These are phyloP conservation scores for Nicotiana sylvestris DNA, from an alignment of 257 asterid species.

Conservation along the genomic window DNA sequence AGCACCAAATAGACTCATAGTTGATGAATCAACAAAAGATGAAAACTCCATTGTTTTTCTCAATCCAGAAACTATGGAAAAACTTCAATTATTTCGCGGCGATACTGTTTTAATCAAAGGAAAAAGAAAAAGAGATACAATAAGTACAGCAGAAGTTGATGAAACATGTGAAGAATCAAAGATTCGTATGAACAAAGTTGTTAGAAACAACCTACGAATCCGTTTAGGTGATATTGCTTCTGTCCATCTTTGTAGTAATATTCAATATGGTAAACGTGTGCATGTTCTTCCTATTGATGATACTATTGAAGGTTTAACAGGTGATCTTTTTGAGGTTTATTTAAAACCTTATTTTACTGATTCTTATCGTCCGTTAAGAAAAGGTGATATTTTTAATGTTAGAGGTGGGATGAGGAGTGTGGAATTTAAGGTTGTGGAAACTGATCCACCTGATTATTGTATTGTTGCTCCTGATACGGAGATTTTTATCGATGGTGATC, in stretches of 20 bases:
- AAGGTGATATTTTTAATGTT: constrained; percentile 53
- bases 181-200: constrained; percentile 48
- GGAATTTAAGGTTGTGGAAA: constrained; percentile 39
- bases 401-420: constrained; percentile 48
- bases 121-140: constrained; percentile 70
- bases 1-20: constrained; percentile 68
- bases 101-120: constrained; percentile 37
- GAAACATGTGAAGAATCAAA: constrained; percentile 61
- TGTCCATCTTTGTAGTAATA: constrained; percentile 80
- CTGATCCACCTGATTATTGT: constrained; percentile 61
- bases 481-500: constrained; percentile 55
- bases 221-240: constrained; percentile 73
- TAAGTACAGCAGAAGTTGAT: constrained; percentile 68
- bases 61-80: constrained; percentile 72
- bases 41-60: constrained; percentile 68
- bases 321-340: constrained; percentile 68
- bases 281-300: constrained; percentile 74
- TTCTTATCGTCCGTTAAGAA: constrained; percentile 56
- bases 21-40: constrained; percentile 81
- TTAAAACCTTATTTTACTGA: constrained; percentile 62
- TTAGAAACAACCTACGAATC: constrained; percentile 38
- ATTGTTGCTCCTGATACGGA: constrained; percentile 67
- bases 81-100: constrained; percentile 44
- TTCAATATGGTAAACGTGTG: constrained; percentile 71
- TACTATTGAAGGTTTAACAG: constrained; percentile 76